Conservation (phyloP, 2,329 filamentous ascomycete genomes). For the Ophiostoma novo-ulmi region DNA sequence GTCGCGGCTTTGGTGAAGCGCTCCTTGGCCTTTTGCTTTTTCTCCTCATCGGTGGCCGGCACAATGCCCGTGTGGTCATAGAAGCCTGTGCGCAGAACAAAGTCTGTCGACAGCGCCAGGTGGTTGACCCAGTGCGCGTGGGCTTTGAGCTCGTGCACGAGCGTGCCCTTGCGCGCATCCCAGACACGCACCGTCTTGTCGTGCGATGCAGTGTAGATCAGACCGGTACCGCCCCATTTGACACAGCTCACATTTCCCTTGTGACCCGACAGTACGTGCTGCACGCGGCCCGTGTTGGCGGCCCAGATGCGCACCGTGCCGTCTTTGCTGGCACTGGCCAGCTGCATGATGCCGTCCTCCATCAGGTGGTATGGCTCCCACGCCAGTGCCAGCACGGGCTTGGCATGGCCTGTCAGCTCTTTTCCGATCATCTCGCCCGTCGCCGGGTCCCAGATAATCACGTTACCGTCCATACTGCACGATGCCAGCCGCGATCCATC, state of each 20-base stretch:
- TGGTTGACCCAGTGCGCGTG: constrained; percentile 97
- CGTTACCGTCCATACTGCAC: constrained; percentile 86
- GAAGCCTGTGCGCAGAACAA: constrained; percentile 77
- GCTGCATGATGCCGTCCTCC: constrained; percentile 63
- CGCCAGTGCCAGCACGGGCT: constrained; percentile 79
- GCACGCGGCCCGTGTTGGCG: constrained; percentile 68
- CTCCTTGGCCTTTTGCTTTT: constrained; percentile 67
- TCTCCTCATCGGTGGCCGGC: constrained; percentile 64
- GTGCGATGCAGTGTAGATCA: constrained; percentile 78
- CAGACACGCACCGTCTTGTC: constrained; percentile 92
- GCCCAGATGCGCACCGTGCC: constrained; percentile 84
- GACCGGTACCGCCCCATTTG: constrained; percentile 85
- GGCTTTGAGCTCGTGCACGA: constrained; percentile 64
- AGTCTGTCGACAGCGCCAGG: constrained; percentile 87
- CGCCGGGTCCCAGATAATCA: constrained; percentile 83
- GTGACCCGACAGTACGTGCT: constrained; percentile 81
- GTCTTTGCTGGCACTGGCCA: constrained; percentile 88
- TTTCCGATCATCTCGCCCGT: constrained; percentile 69
- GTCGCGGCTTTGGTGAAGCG: constrained; percentile 82
- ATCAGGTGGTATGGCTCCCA: constrained; percentile 95
- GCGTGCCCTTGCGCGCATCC: constrained; percentile 71
- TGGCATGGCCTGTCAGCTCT: constrained; percentile 75
- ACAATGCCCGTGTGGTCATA: constrained; percentile 70
- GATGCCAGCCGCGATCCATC: constrained; percentile 78
- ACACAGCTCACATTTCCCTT: constrained; percentile 86